These are phyloP conservation scores for Pyrenophora graminea DNA, from an alignment of 2,329 filamentous ascomycete species.

Conservation along the genomic window DNA sequence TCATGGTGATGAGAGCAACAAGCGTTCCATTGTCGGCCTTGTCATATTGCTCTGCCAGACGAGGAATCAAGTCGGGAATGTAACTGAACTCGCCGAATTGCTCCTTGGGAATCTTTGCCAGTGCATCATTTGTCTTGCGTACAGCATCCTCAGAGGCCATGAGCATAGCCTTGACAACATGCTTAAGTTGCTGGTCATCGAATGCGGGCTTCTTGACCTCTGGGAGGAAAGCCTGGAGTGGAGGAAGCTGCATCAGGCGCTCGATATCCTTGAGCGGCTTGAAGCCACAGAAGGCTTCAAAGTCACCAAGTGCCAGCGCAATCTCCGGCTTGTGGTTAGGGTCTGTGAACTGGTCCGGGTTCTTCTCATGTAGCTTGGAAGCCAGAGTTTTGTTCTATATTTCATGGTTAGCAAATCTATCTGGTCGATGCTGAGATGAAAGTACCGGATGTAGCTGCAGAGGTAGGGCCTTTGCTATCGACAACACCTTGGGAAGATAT, in stretches of 20 bases:
- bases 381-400: slow-evolving; percentile 65
- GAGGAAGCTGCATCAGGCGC: slow-evolving; percentile 60
- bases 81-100: slow-evolving; percentile 60
- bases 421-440: not conserved
- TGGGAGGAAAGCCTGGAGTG: slow-evolving; percentile 60
- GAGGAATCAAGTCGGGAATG: slow-evolving; percentile 66
- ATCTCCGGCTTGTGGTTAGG: slow-evolving; percentile 82
- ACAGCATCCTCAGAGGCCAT: slow-evolving; percentile 59
- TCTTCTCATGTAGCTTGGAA: slow-evolving; percentile 63
- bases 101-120: slow-evolving; percentile 55
- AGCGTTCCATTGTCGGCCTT: slow-evolving; percentile 67
- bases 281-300: slow-evolving; percentile 77
- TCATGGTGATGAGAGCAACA: slow-evolving; percentile 74
- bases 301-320: slow-evolving; percentile 70
- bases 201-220: slow-evolving; percentile 50
- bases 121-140: slow-evolving; percentile 56
- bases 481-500: slow-evolving; percentile 76
- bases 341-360: slow-evolving; percentile 70
- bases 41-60: slow-evolving; percentile 68
- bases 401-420: slow-evolving; percentile 7
- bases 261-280: slow-evolving; percentile 67
- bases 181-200: slow-evolving; percentile 62
- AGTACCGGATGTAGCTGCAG: slow-evolving; percentile 70
- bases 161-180: slow-evolving; percentile 61
- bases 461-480: slow-evolving; percentile 74